A percentile compares a stretch with the other conserved stretches of the same genome.
phyloP scores from a whole-genome alignment of 1,139 yeast genomes.

The Geotrichum candidum region DNA sequence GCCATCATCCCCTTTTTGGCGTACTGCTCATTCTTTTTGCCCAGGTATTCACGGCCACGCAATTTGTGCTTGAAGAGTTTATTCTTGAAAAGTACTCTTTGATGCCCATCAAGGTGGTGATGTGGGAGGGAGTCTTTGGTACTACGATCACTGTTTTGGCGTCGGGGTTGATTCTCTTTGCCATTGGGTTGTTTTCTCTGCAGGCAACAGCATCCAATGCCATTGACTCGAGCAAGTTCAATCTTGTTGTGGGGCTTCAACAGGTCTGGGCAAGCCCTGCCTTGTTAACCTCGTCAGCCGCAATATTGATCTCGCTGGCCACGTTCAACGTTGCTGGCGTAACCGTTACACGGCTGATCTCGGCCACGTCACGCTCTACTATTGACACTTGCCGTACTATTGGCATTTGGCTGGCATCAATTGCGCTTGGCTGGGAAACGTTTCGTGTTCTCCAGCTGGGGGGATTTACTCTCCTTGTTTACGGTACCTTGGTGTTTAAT shows the following conservation, averaged over 20 bases:
- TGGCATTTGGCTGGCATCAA: slow-evolving; percentile 68
- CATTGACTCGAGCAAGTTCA: slow-evolving; percentile 49
- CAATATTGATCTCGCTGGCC: slow-evolving; percentile 69
- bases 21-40: slow-evolving; percentile 54
- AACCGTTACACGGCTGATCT: slow-evolving; percentile 56
- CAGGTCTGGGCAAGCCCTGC: slow-evolving; percentile 43
- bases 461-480: slow-evolving; percentile 63
- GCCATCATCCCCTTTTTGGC: slow-evolving; percentile 42
- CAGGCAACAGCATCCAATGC: slow-evolving; percentile 20
- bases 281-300: slow-evolving; percentile 49
- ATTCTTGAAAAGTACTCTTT: slow-evolving; percentile 50
- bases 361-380: slow-evolving; percentile 76
- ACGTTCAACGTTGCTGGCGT: slow-evolving; percentile 71
- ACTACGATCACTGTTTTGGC: slow-evolving; percentile 41
- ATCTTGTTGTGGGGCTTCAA: slow-evolving; percentile 46
- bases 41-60: slow-evolving; percentile 63
- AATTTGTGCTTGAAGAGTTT: slow-evolving; percentile 74
- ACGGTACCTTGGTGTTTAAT: slow-evolving; percentile 71
- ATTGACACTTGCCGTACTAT: slow-evolving; percentile 74
- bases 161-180: slow-evolving; percentile 42
- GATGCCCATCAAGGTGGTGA: slow-evolving; percentile 62
- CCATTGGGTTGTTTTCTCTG: slow-evolving; percentile 28
- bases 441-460: slow-evolving; percentile 55
- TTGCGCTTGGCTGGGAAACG: slow-evolving; percentile 68
- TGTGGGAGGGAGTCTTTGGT: slow-evolving; percentile 72